Evolutionary conservation across 2,329 filamentous ascomycete genomes (phyloP).

Genomic region (Aspergillus calidoustus): DNA sequence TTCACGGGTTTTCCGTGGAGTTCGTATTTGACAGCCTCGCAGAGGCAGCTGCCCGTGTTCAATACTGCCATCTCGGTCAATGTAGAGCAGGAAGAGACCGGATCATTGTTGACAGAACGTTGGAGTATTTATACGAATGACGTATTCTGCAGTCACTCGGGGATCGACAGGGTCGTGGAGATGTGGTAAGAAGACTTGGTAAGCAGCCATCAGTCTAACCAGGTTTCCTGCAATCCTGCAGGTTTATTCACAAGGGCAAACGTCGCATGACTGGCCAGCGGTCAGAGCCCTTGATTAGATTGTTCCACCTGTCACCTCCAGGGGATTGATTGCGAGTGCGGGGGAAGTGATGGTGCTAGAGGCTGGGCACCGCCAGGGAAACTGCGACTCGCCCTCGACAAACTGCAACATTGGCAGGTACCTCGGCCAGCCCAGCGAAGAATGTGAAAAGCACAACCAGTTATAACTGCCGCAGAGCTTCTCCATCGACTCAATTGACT

Average conservation of each 20-base stretch:
- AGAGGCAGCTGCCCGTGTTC: constrained; percentile 28
- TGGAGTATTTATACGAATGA: background rate
- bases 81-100: background rate
- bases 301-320: background rate
- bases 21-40: constrained; percentile 26
- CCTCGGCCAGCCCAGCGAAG: background rate
- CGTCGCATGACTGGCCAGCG: background rate
- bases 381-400: background rate
- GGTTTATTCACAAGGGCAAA: background rate
- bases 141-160: background rate
- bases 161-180: background rate
- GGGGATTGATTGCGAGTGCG: background rate
- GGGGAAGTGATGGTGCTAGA: background rate
- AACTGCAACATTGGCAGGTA: background rate
- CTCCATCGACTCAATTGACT: background rate
- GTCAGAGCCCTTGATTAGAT: background rate
- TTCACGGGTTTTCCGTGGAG: constrained; percentile 20
- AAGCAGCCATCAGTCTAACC: background rate
- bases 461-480: background rate
- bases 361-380: background rate
- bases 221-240: background rate
- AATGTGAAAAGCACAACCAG: background rate
- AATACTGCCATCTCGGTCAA: background rate
- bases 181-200: background rate
- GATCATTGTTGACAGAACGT: background rate